Conservation (phyloP, 352 stramenopile genomes). For the Nothophytophthora sp. region DNA sequence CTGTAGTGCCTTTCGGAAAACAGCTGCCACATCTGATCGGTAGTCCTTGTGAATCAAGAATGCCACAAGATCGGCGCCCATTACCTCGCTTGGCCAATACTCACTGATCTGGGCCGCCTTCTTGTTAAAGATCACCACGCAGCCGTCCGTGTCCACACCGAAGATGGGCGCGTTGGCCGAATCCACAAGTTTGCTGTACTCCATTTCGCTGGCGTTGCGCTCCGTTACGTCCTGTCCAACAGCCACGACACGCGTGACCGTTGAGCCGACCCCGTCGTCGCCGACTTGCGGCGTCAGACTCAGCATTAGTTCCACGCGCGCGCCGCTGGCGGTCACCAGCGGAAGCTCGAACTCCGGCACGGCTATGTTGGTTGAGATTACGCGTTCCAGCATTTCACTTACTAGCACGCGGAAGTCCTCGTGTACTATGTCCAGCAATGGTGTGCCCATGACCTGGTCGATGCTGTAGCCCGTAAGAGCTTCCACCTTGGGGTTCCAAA, state of each 20-base stretch:
- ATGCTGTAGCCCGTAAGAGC: conserved; percentile 62
- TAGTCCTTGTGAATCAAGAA: conserved; percentile 79
- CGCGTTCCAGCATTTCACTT: conserved; percentile 40
- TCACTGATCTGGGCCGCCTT: conserved; percentile 89
- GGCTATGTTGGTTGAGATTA: conserved; percentile 43
- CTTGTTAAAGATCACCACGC: conserved; percentile 90
- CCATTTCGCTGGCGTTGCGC: conserved; percentile 61
- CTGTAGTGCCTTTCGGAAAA: conserved; percentile 73
- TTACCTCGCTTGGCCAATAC: conserved; percentile 86
- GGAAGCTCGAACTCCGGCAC: conserved; percentile 57
- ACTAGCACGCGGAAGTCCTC: conserved; percentile 49
- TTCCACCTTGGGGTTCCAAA: conserved; percentile 73
- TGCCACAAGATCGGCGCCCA: conserved; percentile 79
- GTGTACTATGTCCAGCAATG: conserved; percentile 48
- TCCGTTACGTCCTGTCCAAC: conserved; percentile 75
- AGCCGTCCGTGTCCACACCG: conserved; percentile 55
- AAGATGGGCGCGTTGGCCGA: conserved; percentile 82
- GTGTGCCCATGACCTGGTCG: conserved; percentile 44
- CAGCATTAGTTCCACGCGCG: conserved; percentile 54
- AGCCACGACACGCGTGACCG: conserved; percentile 53
- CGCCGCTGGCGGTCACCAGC: conserved; percentile 45
- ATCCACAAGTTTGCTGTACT: conserved; percentile 76
- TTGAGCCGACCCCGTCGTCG: conserved; percentile 24
- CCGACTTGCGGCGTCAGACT: conserved; percentile 54
- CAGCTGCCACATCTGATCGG: conserved; percentile 52